Evolutionary conservation across 2,329 filamentous ascomycete genomes (phyloP).

Genomic region (Delphinella strobiligena): DNA sequence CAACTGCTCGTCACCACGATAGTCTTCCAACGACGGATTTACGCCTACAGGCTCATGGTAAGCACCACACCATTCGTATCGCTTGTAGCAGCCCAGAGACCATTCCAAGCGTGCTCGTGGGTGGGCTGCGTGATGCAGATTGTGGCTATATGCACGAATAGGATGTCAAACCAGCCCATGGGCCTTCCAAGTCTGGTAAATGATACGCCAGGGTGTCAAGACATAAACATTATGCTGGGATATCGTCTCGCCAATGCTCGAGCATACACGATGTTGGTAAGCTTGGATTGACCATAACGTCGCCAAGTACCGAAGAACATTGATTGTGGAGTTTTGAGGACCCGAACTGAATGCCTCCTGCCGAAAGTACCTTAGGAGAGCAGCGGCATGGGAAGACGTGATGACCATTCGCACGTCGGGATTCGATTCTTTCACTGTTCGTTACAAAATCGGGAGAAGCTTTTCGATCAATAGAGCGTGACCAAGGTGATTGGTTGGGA

Average conservation of each 20-base stretch:
- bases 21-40: conserved; percentile 6
- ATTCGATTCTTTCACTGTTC: conserved; percentile 1
- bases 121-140: conserved; percentile 6
- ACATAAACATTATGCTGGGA: conserved; percentile 20
- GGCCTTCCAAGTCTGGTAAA: conserved; percentile 20
- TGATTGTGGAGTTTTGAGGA: conserved; percentile 11
- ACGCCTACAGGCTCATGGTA: conserved; percentile 17
- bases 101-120: conserved; percentile 14
- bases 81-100: conserved; percentile 16
- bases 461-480: conserved; percentile 16
- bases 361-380: conserved; percentile 5
- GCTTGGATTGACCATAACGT: conserved; percentile 32
- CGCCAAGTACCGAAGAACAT: conserved; percentile 8
- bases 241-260: conserved; percentile 26
- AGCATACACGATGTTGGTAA: conserved; percentile 34
- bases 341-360: conserved; percentile 13
- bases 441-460: conserved; percentile 9
- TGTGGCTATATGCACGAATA: conserved; percentile 8
- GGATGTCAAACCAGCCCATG: conserved; percentile 21
- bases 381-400: conserved; percentile 5
- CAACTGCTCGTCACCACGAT: conserved; percentile 11
- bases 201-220: conserved; percentile 28
- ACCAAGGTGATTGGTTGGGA: conserved; percentile 18
- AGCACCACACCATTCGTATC: conserved; percentile 11
- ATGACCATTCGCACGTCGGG: conserved; percentile 11